Percentiles rank a stretch among this genome's conserved stretches.
phyloP scores from a whole-genome alignment of 305 asterid genomes.

The Solanum aculeatissimum region DNA sequence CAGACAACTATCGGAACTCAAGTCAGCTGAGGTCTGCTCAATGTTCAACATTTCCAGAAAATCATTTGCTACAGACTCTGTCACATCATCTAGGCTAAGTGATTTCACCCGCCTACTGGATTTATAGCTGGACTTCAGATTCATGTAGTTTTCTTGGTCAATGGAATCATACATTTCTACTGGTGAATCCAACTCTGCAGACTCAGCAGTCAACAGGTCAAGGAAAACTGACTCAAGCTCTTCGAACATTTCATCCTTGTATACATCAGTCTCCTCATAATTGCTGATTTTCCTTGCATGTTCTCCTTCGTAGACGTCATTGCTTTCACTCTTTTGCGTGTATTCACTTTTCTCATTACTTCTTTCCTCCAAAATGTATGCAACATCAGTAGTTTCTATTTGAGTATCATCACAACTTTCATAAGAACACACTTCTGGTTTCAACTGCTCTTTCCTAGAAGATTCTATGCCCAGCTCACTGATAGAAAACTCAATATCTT shows the following conservation, averaged over 20 bases:
- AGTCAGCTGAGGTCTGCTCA: conserved; percentile 25
- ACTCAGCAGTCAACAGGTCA: conserved; percentile 13
- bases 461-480: conserved; percentile 35
- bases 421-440: conserved; percentile 21
- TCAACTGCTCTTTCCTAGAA: conserved; percentile 19
- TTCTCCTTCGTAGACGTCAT: conserved; percentile 12
- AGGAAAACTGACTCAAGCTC: conserved; percentile 25
- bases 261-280: conserved; percentile 5
- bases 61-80: conserved; percentile 70
- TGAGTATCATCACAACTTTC: conserved; percentile 23
- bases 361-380: conserved; percentile 32
- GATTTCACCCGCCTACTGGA: conserved; percentile 28
- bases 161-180: conserved; percentile 7
- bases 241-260: conserved; percentile 18
- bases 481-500: conserved; percentile 13
- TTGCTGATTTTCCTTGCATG: conserved; percentile 11
- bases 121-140: conserved; percentile 7
- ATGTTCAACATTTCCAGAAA: conserved; percentile 58
- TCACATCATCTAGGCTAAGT: conserved; percentile 44
- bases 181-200: conserved; percentile 12
- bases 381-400: conserved; percentile 47
- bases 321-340: conserved; percentile 15
- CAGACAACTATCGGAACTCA: conserved; percentile 18
- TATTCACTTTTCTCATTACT: conserved; percentile 18
- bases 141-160: conserved; percentile 19